A percentile compares a stretch with the other conserved stretches of the same genome.
Evolutionary conservation across 1,284 basidiomycete genomes (phyloP).

Genomic region (Tylopilus orsonianus): DNA sequence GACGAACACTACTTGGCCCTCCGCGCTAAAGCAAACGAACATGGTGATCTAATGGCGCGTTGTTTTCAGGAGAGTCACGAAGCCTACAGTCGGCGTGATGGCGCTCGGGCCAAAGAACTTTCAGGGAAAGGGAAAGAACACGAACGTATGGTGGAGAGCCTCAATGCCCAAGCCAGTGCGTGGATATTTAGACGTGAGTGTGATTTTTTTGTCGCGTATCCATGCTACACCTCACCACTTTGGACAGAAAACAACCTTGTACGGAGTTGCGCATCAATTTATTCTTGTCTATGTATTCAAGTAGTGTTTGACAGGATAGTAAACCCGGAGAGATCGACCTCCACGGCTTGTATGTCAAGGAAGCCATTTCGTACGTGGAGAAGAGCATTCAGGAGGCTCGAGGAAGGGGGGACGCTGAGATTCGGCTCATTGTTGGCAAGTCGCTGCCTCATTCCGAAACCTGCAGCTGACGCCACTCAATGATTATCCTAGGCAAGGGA

Average conservation of each 20-base stretch:
- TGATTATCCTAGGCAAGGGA: conserved; percentile 60
- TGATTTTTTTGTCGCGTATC: background rate
- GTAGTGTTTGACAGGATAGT: conserved; percentile 50
- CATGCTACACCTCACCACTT: background rate
- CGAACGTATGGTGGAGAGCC: conserved; percentile 74
- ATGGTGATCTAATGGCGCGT: conserved; percentile 73
- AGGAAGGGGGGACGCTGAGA: conserved; percentile 59
- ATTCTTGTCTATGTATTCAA: background rate
- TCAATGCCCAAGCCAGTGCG: conserved; percentile 84
- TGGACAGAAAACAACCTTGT: conserved; percentile 80
- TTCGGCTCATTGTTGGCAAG: conserved; percentile 88
- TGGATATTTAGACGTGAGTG: conserved; percentile 83
- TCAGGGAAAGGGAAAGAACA: conserved; percentile 84
- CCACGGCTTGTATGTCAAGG: conserved; percentile 92
- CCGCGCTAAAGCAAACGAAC: conserved; percentile 70
- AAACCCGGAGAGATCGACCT: conserved; percentile 80
- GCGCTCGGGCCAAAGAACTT: conserved; percentile 80
- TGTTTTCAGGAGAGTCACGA: conserved; percentile 66
- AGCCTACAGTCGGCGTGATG: conserved; percentile 72
- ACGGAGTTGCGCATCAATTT: background rate
- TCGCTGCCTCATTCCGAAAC: conserved; percentile 10
- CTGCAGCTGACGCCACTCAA: conserved; percentile 1
- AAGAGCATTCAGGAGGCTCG: conserved; percentile 70
- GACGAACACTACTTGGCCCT: conserved; percentile 69
- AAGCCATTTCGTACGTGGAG: conserved; percentile 78